Base-by-base conservation (phyloP, 805 yeast species). In the Candida broadrunensis region DNA sequence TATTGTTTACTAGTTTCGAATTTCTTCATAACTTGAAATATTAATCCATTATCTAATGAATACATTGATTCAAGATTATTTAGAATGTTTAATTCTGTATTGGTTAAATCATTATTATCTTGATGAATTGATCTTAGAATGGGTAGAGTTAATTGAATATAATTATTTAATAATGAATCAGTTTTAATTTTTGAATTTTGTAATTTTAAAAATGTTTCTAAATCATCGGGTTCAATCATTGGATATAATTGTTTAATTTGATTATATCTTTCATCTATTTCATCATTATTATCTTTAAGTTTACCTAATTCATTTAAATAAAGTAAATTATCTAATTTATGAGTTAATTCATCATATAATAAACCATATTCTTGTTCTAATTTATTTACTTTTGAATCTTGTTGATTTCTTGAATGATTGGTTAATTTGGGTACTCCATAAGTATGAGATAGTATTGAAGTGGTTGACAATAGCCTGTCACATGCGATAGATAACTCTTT, bases 71-170 rank as follows among this genome's bases (percentile, higher is more conserved):
- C 49, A 33, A 63, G 45, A 36, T 52, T 55, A 31, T 50, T 39
- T 15, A 56, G 44, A 4, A 62, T 51, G 14, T 48, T 46, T 19
- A 44, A 35, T 43, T 66, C 72, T 2, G 64, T 50, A 8, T 50
- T 49, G 2, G 69, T 57, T 32, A 62, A 43, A 17, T 60, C 46
- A 13, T 45, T 34, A 37, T 56, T 52, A 4, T 51, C 48, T 32
- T 60, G 63, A 46, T 67, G 67, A 3, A 67, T 56, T 4, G 69
- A 50, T 35, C 65, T 50, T 31, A 67, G 51, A 21, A 63, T 56
- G 6, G 72, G 72, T 2, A 58, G 46, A 13, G 62, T 55, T 23
- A 49, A 42, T 32, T 63, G 58, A 15, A 67, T 43, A 38, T 55
- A 57, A 13, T 47, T 52, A 20, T 52, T 54, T 20, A 60, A 45